These are phyloP conservation scores for Taxillus chinensis DNA, from an alignment of 164 flowering plant species.

Conservation along the genomic window DNA sequence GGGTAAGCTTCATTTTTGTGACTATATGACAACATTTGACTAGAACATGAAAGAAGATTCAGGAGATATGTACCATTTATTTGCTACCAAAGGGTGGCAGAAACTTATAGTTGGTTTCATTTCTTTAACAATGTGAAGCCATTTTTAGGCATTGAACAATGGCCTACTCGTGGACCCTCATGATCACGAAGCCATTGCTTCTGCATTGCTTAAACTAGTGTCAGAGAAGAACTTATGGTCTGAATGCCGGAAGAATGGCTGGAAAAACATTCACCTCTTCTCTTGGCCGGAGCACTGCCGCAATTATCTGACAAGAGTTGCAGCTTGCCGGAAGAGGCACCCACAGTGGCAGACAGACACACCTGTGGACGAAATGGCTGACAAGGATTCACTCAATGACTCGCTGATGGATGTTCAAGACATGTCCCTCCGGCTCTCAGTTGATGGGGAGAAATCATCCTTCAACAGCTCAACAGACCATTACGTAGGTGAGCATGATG, in stretches of 20 bases:
- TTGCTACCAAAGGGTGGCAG: no score
- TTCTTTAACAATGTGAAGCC: neutral
- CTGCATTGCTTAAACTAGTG: constrained; percentile 77
- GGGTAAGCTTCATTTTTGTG: constrained; percentile 23
- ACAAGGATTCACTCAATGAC: constrained; percentile 63
- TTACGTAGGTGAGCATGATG: constrained; percentile 31
- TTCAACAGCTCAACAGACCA: constrained; percentile 43
- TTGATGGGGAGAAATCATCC: constrained; percentile 75
- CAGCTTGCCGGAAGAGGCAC: constrained; percentile 85
- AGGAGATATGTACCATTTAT: no score
- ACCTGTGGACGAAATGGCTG: constrained; percentile 48
- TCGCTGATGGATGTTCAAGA: constrained; percentile 87
- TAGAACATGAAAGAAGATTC: no score
- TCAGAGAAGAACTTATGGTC: constrained; percentile 87
- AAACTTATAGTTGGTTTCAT: neutral
- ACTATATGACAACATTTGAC: neutral
- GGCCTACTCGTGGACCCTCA: constrained; percentile 96
- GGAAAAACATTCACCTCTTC: constrained; percentile 86
- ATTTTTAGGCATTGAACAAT: constrained; percentile 66
- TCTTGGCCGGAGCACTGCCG: constrained; percentile 99
- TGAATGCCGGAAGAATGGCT: constrained; percentile 77
- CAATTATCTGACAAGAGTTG: constrained; percentile 86
- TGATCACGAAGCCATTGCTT: constrained; percentile 70
- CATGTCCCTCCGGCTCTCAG: constrained; percentile 80
- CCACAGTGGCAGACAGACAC: constrained; percentile 94